Conservation (phyloP, 1,284 basidiomycete species). For the Trametes pubescens region DNA sequence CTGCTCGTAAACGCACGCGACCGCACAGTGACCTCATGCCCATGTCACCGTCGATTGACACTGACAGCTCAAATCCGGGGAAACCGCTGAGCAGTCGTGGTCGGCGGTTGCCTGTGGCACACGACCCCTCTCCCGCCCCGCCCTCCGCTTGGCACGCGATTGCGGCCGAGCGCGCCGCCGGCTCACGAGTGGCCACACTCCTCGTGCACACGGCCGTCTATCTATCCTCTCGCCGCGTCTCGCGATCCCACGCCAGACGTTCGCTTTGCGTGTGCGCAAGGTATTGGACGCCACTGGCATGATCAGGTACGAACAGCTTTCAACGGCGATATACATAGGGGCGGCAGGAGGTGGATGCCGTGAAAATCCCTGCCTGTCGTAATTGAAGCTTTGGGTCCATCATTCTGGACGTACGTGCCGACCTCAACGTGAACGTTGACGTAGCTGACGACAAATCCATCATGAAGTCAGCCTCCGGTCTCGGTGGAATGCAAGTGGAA, state of each 20-base stretch:
- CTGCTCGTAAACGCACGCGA: not conserved
- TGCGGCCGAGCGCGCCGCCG: not conserved
- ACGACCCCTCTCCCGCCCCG: not conserved
- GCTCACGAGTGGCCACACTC: not conserved
- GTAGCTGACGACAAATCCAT: constrained; percentile 4
- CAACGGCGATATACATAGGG: not conserved
- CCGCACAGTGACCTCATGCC: constrained; percentile 9
- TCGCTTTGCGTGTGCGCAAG: not conserved
- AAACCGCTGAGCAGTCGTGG: not conserved
- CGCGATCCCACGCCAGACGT: not conserved
- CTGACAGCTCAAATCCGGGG: not conserved
- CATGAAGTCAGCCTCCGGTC: not conserved
- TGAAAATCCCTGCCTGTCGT: not conserved
- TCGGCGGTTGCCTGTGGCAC: not conserved
- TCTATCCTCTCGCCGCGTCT: not conserved
- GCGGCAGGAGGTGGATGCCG: not conserved
- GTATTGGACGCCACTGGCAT: constrained; percentile 18
- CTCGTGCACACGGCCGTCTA: not conserved
- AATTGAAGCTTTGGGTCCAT: not conserved
- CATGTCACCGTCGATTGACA: not conserved
- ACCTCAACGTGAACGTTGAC: not conserved
- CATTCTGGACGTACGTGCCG: not conserved
- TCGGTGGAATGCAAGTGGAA: not conserved
- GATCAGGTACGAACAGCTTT: constrained; percentile 4
- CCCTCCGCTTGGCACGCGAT: constrained; percentile 1